phyloP scores from a whole-genome alignment of 2,329 filamentous ascomycete genomes.

The Penicillium polonicum region DNA sequence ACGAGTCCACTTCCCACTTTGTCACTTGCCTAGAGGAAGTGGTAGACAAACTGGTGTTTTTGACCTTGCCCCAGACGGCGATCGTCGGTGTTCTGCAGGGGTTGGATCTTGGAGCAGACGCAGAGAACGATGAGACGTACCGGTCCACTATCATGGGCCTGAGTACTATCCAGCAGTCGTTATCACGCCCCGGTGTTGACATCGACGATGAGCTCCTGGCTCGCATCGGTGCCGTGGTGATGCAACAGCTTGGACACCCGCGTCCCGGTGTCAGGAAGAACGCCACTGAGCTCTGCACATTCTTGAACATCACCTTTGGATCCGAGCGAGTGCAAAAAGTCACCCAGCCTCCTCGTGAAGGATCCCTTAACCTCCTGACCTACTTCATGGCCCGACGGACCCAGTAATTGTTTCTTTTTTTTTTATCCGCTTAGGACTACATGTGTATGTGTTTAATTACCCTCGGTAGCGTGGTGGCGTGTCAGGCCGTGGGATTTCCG shows the following conservation, averaged over 20 bases:
- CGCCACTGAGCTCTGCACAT: conserved; percentile 37
- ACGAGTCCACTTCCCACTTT: conserved; percentile 42
- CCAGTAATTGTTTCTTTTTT: conserved; percentile 12
- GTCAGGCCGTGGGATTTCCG: conserved; percentile 3
- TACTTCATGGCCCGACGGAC: conserved; percentile 37
- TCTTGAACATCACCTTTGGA: conserved; percentile 30
- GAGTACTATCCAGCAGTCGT: conserved; percentile 21
- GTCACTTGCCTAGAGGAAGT: conserved; percentile 42
- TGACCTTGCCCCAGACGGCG: conserved; percentile 19
- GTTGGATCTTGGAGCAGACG: conserved; percentile 31
- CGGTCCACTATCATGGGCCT: conserved; percentile 38
- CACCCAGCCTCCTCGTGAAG: conserved; percentile 31
- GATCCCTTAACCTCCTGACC: conserved; percentile 36
- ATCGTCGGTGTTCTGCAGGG: conserved; percentile 37
- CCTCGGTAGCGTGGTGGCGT: conserved; percentile 7
- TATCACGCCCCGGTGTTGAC: conserved; percentile 17
- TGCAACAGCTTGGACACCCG: conserved; percentile 32
- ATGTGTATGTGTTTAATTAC: conserved; percentile 6
- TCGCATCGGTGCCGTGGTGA: conserved; percentile 35
- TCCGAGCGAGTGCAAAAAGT: conserved; percentile 30
- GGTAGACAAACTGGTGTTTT: conserved; percentile 35
- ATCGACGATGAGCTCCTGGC: conserved; percentile 24
- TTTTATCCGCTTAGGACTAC: conserved; percentile 2
- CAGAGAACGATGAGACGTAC: conserved; percentile 31
- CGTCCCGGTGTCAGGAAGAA: conserved; percentile 41